Evolutionary conservation across 495 filamentous ascomycete genomes (phyloP), one percentile per base, ranked within the genome.

Genomic region (Chaetomidium leptoderma): DNA sequence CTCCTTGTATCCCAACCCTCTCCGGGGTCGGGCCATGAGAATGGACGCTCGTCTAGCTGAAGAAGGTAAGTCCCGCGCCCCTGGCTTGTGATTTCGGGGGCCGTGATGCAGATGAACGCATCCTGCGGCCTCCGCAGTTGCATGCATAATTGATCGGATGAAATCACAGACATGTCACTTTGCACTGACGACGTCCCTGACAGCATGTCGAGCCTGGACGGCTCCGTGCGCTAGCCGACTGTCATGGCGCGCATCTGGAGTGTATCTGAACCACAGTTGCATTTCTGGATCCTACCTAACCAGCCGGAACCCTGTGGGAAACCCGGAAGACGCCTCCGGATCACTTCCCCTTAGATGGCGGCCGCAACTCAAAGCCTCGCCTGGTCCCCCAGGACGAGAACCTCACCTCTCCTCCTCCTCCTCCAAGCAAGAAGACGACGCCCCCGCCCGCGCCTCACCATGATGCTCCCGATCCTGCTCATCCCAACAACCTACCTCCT

Each of bases 391-490:
- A 14, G 17, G 17, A 33, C 8, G n/a, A 6, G 16, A n/a, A 37
- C 36, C 2, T 14, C 19, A 6, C 19, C 32, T 1, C 47, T 7
- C 8, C 47, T 50, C 3, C 17, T 23, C 17, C 30, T 23, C 9
- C 26, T 27, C 5, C 16, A 7, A 17, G 19, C 11, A n/a, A 16
- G 13, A 1, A 21, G 21, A 8, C 35, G 27, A 6, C 21, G 48
- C 13, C 40, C 30, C 19, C 40, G 26, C 23, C 37, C 21, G 16
- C 53, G 40, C 32, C 32, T 37, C 40, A 29, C 14, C 16, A 30
- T 32, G 21, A 30, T 44, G 33, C 5, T 40, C 40, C 40, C 58
- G n/a, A n/a, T n/a, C 23, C 35, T 57, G 26, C 17, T 57, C 1
- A 21, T 49, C 23, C 40, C 27, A n/a, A 13, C 27, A n/a, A 13